phyloP scores from a whole-genome alignment of 1,284 basidiomycete species.

The Baeospora myosura region DNA sequence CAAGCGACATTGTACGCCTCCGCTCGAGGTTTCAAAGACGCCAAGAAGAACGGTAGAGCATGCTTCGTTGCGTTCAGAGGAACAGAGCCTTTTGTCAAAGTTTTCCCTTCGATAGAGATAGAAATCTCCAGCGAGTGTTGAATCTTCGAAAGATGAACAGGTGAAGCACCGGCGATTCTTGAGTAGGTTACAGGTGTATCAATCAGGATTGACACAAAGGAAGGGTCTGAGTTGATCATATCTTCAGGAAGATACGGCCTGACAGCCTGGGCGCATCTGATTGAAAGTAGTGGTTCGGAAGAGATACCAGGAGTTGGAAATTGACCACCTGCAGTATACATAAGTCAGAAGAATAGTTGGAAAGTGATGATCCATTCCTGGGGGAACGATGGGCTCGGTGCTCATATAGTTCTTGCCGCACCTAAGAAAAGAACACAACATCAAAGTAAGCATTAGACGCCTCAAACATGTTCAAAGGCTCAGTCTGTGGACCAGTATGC shows the following conservation, averaged over 20 bases:
- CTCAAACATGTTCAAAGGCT: no score
- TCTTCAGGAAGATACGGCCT: conserved; percentile 62
- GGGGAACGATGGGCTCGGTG: conserved; percentile 41
- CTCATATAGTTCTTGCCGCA: conserved; percentile 63
- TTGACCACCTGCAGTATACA: conserved; percentile 32
- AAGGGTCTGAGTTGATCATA: conserved; percentile 24
- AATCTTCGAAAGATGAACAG: conserved; percentile 32
- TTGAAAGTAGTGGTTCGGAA: conserved; percentile 46
- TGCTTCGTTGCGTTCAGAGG: conserved; percentile 47
- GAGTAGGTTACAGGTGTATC: conserved; percentile 50
- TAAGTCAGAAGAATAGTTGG: background rate
- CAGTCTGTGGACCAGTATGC: no score
- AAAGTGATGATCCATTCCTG: conserved; percentile 26
- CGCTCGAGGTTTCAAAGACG: conserved; percentile 33
- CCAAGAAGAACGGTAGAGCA: conserved; percentile 44
- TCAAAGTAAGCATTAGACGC: no score
- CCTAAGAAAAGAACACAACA: conserved; percentile 34
- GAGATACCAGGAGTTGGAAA: conserved; percentile 48
- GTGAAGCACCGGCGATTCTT: conserved; percentile 38
- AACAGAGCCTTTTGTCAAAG: conserved; percentile 35
- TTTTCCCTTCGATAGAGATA: conserved; percentile 32
- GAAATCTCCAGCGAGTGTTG: conserved; percentile 28
- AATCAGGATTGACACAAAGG: conserved; percentile 39
- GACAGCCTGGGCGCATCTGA: conserved; percentile 61
- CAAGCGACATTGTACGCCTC: conserved; percentile 48